Evolutionary conservation across 225 moss, liverwort and hornwort species (phyloP), one percentile per base, ranked within the genome.

Genomic region (Marchantia paleacea): DNA sequence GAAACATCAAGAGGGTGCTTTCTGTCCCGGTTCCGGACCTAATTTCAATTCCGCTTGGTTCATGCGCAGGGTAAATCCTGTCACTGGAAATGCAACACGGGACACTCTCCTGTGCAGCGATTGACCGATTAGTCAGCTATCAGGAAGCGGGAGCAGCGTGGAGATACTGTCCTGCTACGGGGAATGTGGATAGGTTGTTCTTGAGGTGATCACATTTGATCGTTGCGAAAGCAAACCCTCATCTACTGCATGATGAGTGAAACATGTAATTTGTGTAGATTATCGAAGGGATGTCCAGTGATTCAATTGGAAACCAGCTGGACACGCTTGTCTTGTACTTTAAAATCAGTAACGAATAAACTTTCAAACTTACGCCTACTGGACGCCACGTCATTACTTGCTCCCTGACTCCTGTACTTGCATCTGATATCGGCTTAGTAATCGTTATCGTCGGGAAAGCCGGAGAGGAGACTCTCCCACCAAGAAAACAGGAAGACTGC

Each of bases 81-180:
- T 90, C 28, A 99, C 99, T 22, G 99, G 99, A 75, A 95, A 99
- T 81, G 78, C 87, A 22, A 99, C 99, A 12, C 83, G 99, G 11
- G 99, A 99, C 68, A 99, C 99, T 3, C 91, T 95, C 24, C 72
- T 99, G 71, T 99, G 99, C 75, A 19, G 19, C 60, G 95, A 99
- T 51, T 78, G 78, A 78, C 18, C 3, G 0, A 20, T 22, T 9
- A 54, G 76, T 18, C 58, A 76, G 12, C 55, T 75, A 18, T 73
- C 51, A 22, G 0, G 22, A 73, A n/a, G 10, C 24, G 2, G 10
- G 22, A 62, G 3, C 28, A 63, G 55, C 1, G 12, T 60, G 5
- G 0, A n/a, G n/a, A 13, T 13, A 8, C 7, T 61, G 7, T 4
- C 12, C 30, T 31, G 11, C 10, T 15, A 54, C 53, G n/a, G 74